Conservation (phyloP, 441 rosid species). For the Corymbia citriodora region DNA sequence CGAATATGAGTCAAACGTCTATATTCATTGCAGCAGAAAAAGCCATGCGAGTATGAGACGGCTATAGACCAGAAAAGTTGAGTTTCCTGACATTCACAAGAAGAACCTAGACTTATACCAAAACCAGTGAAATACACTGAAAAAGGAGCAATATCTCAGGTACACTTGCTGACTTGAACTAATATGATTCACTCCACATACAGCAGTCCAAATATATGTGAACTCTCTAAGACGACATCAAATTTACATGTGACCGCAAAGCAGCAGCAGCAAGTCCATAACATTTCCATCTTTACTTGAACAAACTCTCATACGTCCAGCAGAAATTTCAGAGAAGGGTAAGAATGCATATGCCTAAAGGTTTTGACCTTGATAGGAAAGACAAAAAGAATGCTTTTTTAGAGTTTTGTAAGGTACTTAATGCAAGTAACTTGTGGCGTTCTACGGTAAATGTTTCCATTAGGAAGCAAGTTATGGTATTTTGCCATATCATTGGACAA, state of each 20-base stretch:
- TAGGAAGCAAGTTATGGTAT: too few relatives aligned
- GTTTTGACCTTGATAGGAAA: not conserved
- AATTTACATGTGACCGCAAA: not conserved
- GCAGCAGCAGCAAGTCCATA: not conserved
- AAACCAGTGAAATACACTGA: not conserved
- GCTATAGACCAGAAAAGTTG: not conserved
- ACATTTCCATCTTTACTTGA: not conserved
- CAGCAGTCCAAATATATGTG: not conserved
- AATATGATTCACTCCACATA: not conserved
- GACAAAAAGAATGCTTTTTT: not conserved
- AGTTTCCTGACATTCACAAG: not conserved
- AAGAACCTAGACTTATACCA: not conserved
- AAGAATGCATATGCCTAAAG: not conserved
- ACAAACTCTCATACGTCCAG: not conserved
- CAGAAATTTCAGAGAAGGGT: not conserved
- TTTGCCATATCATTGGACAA: too few relatives aligned
- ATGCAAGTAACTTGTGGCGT: too few relatives aligned
- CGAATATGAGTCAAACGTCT: not conserved
- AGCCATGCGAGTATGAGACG: not conserved
- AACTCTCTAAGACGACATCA: not conserved
- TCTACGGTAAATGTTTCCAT: too few relatives aligned
- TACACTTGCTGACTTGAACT: not conserved
- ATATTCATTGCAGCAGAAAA: not conserved
- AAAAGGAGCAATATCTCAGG: not conserved
- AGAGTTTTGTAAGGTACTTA: too few relatives aligned